A percentile compares a stretch with the other conserved stretches of the same genome.
Evolutionary conservation across 805 yeast species (phyloP).

Genomic region (Ogataea haglerorum): DNA sequence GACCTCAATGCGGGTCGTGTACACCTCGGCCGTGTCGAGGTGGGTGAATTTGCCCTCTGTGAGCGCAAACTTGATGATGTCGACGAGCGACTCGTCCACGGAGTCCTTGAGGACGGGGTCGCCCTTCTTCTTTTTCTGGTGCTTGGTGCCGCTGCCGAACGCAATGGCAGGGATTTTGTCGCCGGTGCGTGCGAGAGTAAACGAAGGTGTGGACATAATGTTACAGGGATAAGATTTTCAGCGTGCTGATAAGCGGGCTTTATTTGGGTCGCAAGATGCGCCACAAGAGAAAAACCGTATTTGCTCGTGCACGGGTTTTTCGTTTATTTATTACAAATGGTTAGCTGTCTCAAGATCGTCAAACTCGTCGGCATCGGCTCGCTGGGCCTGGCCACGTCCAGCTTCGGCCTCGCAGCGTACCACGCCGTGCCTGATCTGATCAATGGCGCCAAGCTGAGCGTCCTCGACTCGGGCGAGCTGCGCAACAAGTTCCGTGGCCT

Average conservation of each 20-base stretch:
- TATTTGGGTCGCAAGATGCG: too few species aligned
- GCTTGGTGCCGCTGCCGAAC: conserved; percentile 59
- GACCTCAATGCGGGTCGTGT: conserved; percentile 58
- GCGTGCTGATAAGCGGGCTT: not conserved
- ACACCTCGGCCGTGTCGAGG: conserved; percentile 67
- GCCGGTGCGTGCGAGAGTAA: conserved; percentile 28
- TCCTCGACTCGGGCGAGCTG: conserved; percentile 15
- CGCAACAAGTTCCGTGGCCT: conserved; percentile 12
- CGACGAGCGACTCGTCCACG: conserved; percentile 40
- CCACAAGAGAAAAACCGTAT: not conserved
- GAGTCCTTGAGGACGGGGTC: conserved; percentile 20
- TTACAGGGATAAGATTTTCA: not conserved
- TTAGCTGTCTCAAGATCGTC: conserved; percentile 51
- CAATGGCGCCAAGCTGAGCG: conserved; percentile 7
- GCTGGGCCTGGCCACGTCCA: conserved; percentile 60
- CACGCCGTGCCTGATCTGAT: conserved; percentile 22
- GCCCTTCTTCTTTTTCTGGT: conserved; percentile 38
- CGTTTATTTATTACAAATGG: conserved; percentile 33
- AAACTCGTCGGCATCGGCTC: conserved; percentile 65
- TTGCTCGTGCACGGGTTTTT: conserved; percentile 3
- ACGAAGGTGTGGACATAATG: conserved; percentile 18
- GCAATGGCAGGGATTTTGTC: conserved; percentile 38
- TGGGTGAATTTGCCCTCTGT: conserved; percentile 49
- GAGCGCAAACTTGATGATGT: conserved; percentile 45
- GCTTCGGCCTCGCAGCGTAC: conserved; percentile 34